Evolutionary conservation across 1,284 basidiomycete genomes (phyloP), one percentile per base, ranked within the genome.

Genomic region (Rhodotorula mucilaginosa): DNA sequence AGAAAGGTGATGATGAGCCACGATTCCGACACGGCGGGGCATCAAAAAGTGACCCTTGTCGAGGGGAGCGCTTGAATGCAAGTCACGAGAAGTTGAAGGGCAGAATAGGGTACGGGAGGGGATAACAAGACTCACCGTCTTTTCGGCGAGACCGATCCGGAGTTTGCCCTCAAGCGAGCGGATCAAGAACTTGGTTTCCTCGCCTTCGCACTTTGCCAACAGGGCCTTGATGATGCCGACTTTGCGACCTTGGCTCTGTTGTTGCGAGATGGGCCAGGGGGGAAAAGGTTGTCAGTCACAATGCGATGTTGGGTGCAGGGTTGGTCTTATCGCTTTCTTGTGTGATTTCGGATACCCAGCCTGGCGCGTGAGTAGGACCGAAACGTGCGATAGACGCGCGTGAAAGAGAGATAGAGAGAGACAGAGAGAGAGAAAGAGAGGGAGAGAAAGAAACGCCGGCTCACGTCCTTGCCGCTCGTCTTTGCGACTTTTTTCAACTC

Each of bases 151-250:
- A 58, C 97, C 93, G 79, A 99, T 99, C 10, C 97, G 88, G 51
- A 99, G 86, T 82, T 99, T 99, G 68, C 97, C 97, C 82, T 98
- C 96, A 76, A 99, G 82, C 81, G 91, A 93, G 62, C 97, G 89
- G 65, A 99, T 90, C 73, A 99, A 91, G 81, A 96, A 99, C 81
- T 98, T 99, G 31, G 96, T 94, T 79, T 88, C 87, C 80, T 92
- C 90, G 59, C 89, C 91, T 79, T 93, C 89, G 79, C 95, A 99
- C 7, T 93, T 90, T 3, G 95, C 93, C 1, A 99, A 85, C 3
- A 99, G 85, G 79, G 95, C 93, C 64, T 93, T 97, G 79, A 99
- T 97, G 74, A 96, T 91, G 1, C 90, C 91, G 19, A 97, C 92
- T 81, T 99, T 99, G 82, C 93, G 95, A 68, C 86, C 87, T 88